Evolutionary conservation across 2,329 filamentous ascomycete genomes (phyloP).

Genomic region (Bisporella sp.): DNA sequence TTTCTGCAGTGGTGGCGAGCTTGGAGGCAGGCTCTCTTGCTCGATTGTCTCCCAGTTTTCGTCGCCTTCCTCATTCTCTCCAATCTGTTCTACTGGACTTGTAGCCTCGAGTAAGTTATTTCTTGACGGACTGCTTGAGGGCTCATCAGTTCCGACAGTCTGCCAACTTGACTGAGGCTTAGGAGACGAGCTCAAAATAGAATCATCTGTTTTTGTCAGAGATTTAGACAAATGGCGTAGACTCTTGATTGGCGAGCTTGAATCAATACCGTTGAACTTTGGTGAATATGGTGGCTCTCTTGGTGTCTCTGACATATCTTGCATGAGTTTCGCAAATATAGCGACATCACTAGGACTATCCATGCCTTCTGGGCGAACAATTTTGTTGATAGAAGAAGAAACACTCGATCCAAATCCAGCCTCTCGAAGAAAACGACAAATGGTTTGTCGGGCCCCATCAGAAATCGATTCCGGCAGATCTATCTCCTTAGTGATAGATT

Average conservation of each 20-base stretch:
- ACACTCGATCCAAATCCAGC: conserved; percentile 40
- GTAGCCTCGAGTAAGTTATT: not conserved
- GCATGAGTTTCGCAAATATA: conserved; percentile 15
- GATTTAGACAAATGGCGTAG: conserved; percentile 6
- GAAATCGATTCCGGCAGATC: conserved; percentile 15
- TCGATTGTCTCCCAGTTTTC: not conserved
- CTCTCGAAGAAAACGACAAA: conserved; percentile 38
- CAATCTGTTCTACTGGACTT: not conserved
- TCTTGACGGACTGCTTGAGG: not conserved
- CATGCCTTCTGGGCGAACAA: conserved; percentile 19
- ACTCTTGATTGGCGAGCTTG: conserved; percentile 19
- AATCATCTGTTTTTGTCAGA: not conserved
- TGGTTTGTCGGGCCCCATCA: conserved; percentile 28
- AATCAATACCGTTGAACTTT: conserved; percentile 26
- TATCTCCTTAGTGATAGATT: conserved; percentile 16
- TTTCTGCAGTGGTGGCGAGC: not conserved
- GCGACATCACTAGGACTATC: conserved; percentile 18
- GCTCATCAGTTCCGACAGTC: conserved; percentile 9
- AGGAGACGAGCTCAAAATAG: conserved; percentile 1
- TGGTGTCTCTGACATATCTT: conserved; percentile 17
- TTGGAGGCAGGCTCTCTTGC: not conserved
- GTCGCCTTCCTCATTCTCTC: not conserved
- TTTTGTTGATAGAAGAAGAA: conserved; percentile 30
- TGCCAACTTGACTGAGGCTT: conserved; percentile 19
- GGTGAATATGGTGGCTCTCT: conserved; percentile 20